Evolutionary conservation across 352 stramenopile genomes (phyloP), one percentile per base, ranked within the genome.

Genomic region (Aphanomyces astaci): DNA sequence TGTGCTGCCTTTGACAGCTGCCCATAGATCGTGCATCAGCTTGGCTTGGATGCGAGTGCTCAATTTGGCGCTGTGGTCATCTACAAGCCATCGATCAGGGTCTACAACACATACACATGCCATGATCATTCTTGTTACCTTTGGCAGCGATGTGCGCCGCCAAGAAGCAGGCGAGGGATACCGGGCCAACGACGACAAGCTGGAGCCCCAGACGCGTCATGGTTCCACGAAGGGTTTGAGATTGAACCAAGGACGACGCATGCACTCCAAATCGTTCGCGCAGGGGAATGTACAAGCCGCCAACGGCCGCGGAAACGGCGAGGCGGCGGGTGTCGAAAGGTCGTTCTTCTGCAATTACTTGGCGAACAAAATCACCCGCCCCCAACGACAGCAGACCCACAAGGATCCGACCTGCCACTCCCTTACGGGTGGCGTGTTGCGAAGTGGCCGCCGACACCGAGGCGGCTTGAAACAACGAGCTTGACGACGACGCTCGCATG

Each of bases 311-410:
- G 13, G 51, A 59, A 19, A 59, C 19, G 19, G 5, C 51, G 27
- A 59, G 51, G 51, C 51, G 51, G 27, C 24, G 51, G 5, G 51
- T 19, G 4, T 59, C 51, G n/a, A 59, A 59, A 22, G 51, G 51
- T 40, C 11, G 19, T 22, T 59, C 27, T 7, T 36, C 51, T 4
- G 25, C 11, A 1, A 2, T 4, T 4, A 59, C 10, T 59, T 59
- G 51, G n/a, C 51, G 51, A 28, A 36, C 4, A 32, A 59, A 22
- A 19, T 59, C 51, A 4, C 51, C 51, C 7, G 51, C 51, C 7
- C 51, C 51, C 13, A 59, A 25, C 13, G 51, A 59, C 22, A 59
- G 5, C 17, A 59, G 30, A 4, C 51, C 51, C 5, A 59, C 13
- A 11, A 59, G 11, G n/a, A 59, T 32, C 5, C 51, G n/a, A 25